Conservation (phyloP, 495 filamentous ascomycete species). For the Podospora pseudocomata region DNA sequence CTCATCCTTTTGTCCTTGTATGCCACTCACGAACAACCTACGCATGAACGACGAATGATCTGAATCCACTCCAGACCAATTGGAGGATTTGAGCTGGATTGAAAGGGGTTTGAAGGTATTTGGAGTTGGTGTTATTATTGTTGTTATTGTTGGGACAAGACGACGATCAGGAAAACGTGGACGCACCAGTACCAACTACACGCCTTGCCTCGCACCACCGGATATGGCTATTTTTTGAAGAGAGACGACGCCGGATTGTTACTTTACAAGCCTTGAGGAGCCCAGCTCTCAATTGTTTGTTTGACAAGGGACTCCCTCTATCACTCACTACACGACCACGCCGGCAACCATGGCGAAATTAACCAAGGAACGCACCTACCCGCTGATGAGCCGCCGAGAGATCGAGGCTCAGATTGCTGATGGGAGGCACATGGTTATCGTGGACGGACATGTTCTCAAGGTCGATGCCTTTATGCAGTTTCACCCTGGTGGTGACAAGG, state of each 20-base stretch:
- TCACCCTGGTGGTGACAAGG: slow-evolving; percentile 89
- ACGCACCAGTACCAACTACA: too few relatives aligned
- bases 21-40: neutral
- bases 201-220: too few relatives aligned
- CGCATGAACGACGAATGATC: neutral
- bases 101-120: neutral
- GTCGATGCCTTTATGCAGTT: slow-evolving; percentile 82
- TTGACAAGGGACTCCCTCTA: too few relatives aligned
- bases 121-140: too few relatives aligned
- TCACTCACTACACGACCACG: neutral
- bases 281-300: too few relatives aligned
- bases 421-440: slow-evolving; percentile 75
- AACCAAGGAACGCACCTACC: slow-evolving; percentile 23
- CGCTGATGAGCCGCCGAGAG: slow-evolving; percentile 62
- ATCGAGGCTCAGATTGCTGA: slow-evolving; percentile 86
- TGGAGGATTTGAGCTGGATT: neutral
- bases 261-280: too few relatives aligned
- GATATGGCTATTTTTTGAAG: too few relatives aligned
- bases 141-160: too few relatives aligned
- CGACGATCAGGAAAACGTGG: too few relatives aligned
- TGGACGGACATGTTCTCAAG: slow-evolving; percentile 77
- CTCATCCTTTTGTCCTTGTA: neutral
- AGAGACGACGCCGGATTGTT: too few relatives aligned
- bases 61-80: neutral
- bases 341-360: neutral